Conservation (phyloP, 139 green algal species). For the Chlorella sorokiniana region DNA sequence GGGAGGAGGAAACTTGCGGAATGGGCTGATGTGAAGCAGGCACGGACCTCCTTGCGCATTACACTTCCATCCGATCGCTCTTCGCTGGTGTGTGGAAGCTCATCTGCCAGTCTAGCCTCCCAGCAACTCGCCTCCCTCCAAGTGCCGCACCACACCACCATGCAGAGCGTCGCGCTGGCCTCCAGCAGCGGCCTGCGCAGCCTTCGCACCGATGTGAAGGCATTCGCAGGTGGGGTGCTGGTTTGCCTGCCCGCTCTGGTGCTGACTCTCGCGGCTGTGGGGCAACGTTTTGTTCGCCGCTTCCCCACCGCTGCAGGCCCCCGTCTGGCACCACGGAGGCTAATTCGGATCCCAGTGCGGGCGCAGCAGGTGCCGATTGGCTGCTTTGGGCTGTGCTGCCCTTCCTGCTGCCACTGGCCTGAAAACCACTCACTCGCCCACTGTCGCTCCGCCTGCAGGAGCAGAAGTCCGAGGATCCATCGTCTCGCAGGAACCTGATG, state of each 20-base stretch:
- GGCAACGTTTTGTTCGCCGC: not conserved
- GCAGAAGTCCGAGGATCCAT: slow-evolving; percentile 2
- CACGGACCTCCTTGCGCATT: too few species aligned
- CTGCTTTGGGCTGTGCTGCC: not conserved
- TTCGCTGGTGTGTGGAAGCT: too few species aligned
- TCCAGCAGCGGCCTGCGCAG: slow-evolving; percentile 3
- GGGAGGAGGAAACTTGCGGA: too few species aligned
- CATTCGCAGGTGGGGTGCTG: not conserved
- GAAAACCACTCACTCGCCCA: not conserved
- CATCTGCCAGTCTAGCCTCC: too few species aligned
- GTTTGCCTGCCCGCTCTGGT: not conserved
- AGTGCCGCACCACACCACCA: not conserved
- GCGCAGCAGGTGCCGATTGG: slow-evolving; percentile 24
- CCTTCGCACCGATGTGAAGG: slow-evolving; percentile 5
- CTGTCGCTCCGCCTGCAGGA: not conserved
- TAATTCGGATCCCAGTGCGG: not conserved
- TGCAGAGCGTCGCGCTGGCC: slow-evolving; percentile 2
- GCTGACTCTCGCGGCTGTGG: not conserved
- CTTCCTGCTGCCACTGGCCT: not conserved
- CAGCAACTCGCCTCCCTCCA: not conserved
- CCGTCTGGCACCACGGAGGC: not conserved
- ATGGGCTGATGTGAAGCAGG: too few species aligned
- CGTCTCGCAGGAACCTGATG: slow-evolving; percentile 7
- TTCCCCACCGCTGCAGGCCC: slow-evolving; percentile 10
- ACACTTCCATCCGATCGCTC: too few species aligned